A percentile compares a stretch with the other conserved stretches of the same genome.
Evolutionary conservation across 768 basidiomycete species (phyloP).

Genomic region (Mycena rosella): DNA sequence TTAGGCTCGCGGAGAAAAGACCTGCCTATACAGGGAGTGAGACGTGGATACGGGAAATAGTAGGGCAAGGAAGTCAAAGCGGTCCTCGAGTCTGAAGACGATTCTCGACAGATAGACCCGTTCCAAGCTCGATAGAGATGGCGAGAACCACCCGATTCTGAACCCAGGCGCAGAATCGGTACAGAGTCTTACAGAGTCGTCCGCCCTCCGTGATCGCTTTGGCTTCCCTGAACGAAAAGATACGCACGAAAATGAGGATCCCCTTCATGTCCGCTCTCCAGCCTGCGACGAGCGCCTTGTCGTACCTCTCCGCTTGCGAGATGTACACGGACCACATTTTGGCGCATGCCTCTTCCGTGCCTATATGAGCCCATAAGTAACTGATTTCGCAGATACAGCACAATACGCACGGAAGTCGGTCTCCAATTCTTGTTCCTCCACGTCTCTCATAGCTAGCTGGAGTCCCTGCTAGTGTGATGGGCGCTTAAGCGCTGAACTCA

Average conservation of each 20-base stretch:
- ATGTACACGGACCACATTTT: slow-evolving; percentile 30
- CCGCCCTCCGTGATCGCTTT: no score
- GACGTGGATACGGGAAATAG: not conserved
- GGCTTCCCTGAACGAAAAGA: no score
- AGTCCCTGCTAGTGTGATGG: no score
- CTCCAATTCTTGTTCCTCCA: not conserved
- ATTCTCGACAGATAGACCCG: no score
- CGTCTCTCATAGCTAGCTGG: not conserved
- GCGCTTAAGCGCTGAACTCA: no score
- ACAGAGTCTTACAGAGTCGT: no score
- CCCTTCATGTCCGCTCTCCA: slow-evolving; percentile 31
- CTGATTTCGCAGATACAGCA: no score
- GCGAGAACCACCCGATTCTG: no score
- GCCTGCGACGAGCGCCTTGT: slow-evolving; percentile 25
- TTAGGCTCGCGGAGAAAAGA: slow-evolving; percentile 38
- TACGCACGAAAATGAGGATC: slow-evolving; percentile 32
- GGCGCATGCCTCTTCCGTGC: slow-evolving; percentile 19
- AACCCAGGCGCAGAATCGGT: no score
- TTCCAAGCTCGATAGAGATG: no score
- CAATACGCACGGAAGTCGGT: slow-evolving; percentile 1
- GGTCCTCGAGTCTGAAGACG: no score
- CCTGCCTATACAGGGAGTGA: slow-evolving; percentile 26
- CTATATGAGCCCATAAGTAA: not conserved
- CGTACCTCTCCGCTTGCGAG: slow-evolving; percentile 26
- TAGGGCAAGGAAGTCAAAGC: no score